Evolutionary conservation across 2,329 filamentous ascomycete genomes (phyloP).

Genomic region (Penicillium sp.): DNA sequence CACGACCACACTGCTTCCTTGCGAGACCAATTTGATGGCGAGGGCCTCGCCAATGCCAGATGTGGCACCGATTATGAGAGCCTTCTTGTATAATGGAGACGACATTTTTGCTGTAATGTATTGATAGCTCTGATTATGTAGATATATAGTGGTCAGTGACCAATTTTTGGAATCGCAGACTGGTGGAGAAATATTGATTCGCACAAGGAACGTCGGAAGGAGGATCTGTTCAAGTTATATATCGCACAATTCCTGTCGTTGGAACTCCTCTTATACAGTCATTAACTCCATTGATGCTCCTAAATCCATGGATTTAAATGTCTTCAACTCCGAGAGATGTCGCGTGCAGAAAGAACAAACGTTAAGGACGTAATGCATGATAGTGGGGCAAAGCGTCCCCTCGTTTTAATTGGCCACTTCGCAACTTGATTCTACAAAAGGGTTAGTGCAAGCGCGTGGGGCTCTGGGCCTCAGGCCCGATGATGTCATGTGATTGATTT

Average conservation of each 20-base stretch:
- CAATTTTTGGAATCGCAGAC: background rate
- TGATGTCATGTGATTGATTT: background rate
- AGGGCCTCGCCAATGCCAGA: conserved; percentile 47
- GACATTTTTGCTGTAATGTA: conserved; percentile 28
- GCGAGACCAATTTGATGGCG: conserved; percentile 46
- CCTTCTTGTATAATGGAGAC: conserved; percentile 47
- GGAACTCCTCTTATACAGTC: background rate
- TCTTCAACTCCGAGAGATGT: background rate
- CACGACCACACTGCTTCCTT: conserved; percentile 47
- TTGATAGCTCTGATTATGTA: background rate
- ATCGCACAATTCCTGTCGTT: background rate
- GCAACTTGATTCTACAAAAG: conserved; percentile 6
- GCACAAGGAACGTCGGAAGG: background rate
- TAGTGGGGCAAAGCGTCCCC: background rate
- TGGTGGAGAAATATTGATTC: background rate
- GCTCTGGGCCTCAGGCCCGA: background rate
- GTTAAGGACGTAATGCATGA: background rate
- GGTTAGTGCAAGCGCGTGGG: background rate
- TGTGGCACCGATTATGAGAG: conserved; percentile 52
- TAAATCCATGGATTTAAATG: background rate
- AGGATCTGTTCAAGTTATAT: background rate
- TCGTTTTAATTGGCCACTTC: background rate
- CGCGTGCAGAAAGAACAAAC: background rate
- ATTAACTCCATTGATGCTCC: background rate
- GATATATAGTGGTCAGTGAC: background rate